A percentile compares a stretch with the other conserved stretches of the same genome.
Conservation (phyloP, 139 green algal species). For the Deuterostichococcus epilithicus region DNA sequence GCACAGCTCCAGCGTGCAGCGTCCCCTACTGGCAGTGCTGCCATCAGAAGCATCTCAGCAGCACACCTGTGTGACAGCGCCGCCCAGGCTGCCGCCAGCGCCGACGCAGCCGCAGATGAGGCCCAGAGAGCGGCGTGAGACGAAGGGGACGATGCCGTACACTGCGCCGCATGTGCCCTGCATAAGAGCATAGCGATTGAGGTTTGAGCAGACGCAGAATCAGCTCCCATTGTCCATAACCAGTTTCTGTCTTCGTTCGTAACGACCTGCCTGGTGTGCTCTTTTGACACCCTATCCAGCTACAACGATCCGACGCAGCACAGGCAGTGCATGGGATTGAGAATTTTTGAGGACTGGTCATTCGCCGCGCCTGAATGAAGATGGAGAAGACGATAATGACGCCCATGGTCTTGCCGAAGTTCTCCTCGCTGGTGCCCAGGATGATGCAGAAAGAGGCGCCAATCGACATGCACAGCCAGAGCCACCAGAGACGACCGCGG, state of each 20-base stretch:
- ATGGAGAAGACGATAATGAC: constrained; percentile 83
- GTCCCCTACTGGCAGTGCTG: not conserved
- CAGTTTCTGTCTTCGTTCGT: too few species aligned
- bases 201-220: not conserved
- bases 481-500: constrained; percentile 66
- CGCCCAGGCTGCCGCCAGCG: constrained; percentile 86
- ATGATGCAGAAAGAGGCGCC: constrained; percentile 76
- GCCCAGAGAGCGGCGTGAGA: constrained; percentile 77
- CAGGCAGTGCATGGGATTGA: not conserved
- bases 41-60: not conserved
- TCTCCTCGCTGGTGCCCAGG: constrained; percentile 61
- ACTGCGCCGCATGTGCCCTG: constrained; percentile 40
- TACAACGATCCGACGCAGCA: not conserved
- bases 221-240: too few species aligned
- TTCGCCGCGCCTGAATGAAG: constrained; percentile 64
- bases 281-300: not conserved
- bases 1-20: not conserved
- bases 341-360: not conserved
- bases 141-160: constrained; percentile 88
- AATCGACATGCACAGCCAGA: constrained; percentile 68
- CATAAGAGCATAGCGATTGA: not conserved
- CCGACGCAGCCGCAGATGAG: constrained; percentile 85
- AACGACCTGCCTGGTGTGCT: too few species aligned
- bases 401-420: constrained; percentile 65
- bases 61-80: constrained; percentile 69